These are phyloP conservation scores for Mytilinidion resinicola DNA, from an alignment of 495 filamentous ascomycete genomes.

Conservation along the genomic window DNA sequence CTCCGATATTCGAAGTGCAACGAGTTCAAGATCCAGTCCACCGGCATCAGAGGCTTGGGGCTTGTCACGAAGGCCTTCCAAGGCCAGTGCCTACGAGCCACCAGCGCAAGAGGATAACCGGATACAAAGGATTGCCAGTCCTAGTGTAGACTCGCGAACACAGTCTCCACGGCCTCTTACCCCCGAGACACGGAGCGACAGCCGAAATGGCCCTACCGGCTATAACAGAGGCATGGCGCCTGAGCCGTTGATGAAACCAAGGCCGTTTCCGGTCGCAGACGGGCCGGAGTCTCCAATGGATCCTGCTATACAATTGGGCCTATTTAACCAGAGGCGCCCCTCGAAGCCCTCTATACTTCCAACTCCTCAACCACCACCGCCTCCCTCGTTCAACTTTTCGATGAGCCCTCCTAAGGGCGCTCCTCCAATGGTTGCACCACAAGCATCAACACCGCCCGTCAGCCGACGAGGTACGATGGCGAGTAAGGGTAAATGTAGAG, in stretches of 20 bases:
- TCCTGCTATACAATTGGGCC: slow-evolving; percentile 45
- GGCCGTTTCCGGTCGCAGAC: neutral
- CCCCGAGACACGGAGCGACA: neutral
- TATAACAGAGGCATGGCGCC: slow-evolving; percentile 18
- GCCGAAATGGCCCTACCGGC: neutral
- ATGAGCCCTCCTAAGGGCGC: slow-evolving; percentile 26
- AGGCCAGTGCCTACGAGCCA: slow-evolving; percentile 2
- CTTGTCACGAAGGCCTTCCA: slow-evolving; percentile 16
- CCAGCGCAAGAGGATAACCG: slow-evolving; percentile 3
- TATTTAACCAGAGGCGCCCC: slow-evolving; percentile 28
- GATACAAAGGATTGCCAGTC: slow-evolving; percentile 16
- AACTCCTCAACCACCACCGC: neutral
- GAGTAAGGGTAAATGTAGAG: slow-evolving; percentile 71
- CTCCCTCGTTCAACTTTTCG: slow-evolving; percentile 12
- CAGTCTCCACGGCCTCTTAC: slow-evolving; percentile 1
- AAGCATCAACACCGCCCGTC: slow-evolving; percentile 4
- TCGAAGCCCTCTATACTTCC: slow-evolving; percentile 32
- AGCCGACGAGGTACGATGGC: slow-evolving; percentile 22
- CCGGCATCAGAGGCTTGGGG: slow-evolving; percentile 31
- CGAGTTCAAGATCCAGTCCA: slow-evolving; percentile 67
- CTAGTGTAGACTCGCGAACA: neutral
- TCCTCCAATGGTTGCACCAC: neutral
- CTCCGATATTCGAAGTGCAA: slow-evolving; percentile 53
- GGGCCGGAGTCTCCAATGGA: slow-evolving; percentile 55
- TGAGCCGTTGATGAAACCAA: slow-evolving; percentile 7